phyloP scores from a whole-genome alignment of 345 rosid species.

The Adansonia digitata region DNA sequence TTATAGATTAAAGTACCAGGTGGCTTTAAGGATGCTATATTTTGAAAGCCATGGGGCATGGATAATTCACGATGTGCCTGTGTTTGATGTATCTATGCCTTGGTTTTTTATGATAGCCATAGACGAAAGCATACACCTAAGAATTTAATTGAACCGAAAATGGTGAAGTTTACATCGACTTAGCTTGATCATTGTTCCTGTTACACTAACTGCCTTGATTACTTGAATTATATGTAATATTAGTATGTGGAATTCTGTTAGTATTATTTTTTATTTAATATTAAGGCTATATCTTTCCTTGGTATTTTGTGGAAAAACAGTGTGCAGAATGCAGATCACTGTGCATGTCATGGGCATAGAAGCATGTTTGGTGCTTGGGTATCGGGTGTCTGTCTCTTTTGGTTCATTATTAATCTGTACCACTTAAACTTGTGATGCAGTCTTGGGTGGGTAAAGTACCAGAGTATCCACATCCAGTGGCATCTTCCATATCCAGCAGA shows the following conservation, averaged over 20 bases:
- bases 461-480: slow-evolving; percentile 76
- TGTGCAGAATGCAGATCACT: not conserved
- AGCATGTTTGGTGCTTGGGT: not conserved
- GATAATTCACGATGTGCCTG: not conserved
- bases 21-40: not conserved
- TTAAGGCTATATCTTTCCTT: not conserved
- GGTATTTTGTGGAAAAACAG: not conserved
- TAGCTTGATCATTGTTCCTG: not conserved
- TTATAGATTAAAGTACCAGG: not conserved
- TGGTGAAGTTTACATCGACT: not conserved
- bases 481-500: slow-evolving; percentile 93
- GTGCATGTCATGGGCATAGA: not conserved
- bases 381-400: not conserved
- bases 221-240: not conserved
- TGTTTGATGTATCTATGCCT: not conserved
- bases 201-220: not conserved
- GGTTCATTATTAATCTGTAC: not conserved
- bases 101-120: not conserved
- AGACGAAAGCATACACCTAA: not conserved
- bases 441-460: slow-evolving; percentile 70
- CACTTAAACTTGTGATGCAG: slow-evolving; percentile 37
- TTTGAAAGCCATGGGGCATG: not conserved
- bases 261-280: not conserved
- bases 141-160: not conserved
- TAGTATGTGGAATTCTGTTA: not conserved